Percentiles rank a stretch among this genome's conserved stretches.
Evolutionary conservation across 129 eudicot species (phyloP).

Genomic region (Ambrosia trifida): DNA sequence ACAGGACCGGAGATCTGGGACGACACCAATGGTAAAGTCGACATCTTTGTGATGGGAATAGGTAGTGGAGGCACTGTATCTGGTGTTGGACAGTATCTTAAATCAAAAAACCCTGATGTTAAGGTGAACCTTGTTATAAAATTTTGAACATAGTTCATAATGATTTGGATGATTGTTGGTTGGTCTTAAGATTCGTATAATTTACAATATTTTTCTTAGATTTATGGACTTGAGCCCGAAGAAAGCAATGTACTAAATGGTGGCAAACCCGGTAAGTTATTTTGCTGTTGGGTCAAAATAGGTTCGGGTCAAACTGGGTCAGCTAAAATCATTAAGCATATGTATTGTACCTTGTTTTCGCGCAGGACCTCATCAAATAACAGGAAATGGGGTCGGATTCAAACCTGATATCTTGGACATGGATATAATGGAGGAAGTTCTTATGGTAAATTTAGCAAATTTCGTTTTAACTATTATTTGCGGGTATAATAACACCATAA

Average conservation of each 20-base stretch:
- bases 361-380: slow-evolving; percentile 89
- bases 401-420: slow-evolving; percentile 94
- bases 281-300: background rate
- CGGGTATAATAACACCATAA: no score
- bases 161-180: background rate
- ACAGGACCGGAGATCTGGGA: slow-evolving; percentile 99
- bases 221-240: slow-evolving; percentile 93
- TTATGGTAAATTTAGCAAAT: slow-evolving; percentile 52
- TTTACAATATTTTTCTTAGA: slow-evolving; percentile 37
- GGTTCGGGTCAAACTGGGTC: no score
- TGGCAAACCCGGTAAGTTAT: slow-evolving; percentile 82
- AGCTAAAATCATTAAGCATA: no score
- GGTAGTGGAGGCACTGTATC: slow-evolving; percentile 99
- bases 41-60: slow-evolving; percentile 94
- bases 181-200: background rate
- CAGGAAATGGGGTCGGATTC: slow-evolving; percentile 97
- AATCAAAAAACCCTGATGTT: slow-evolving; percentile 85
- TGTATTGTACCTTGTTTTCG: background rate
- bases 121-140: slow-evolving; percentile 45
- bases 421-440: slow-evolving; percentile 97
- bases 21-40: slow-evolving; percentile 86
- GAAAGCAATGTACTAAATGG: slow-evolving; percentile 95
- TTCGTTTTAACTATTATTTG: background rate
- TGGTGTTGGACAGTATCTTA: slow-evolving; percentile 92
- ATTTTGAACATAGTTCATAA: background rate